A percentile compares a stretch with the other conserved stretches of the same genome.
These are phyloP conservation scores for Mollisiaceae sp. DNA, from an alignment of 2,329 filamentous ascomycete species.

Conservation along the genomic window DNA sequence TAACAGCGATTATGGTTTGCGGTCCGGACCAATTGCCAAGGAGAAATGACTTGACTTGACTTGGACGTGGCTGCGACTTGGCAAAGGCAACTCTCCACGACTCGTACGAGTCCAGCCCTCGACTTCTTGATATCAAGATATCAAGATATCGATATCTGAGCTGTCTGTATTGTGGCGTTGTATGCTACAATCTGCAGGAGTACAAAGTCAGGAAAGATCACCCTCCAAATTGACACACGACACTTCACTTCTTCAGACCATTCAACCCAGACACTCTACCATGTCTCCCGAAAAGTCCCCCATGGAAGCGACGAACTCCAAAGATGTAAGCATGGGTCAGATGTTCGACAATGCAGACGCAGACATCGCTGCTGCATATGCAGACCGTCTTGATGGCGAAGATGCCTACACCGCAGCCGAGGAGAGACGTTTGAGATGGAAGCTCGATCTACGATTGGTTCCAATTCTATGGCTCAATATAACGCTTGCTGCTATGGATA, in stretches of 20 bases:
- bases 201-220: constrained; percentile 16
- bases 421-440: constrained; percentile 44
- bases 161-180: neutral
- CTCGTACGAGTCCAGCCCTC: constrained; percentile 6
- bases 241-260: neutral
- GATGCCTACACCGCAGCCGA: constrained; percentile 40
- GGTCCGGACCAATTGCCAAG: neutral
- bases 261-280: neutral
- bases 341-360: constrained; percentile 24
- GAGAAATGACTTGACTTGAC: neutral
- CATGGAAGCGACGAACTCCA: neutral
- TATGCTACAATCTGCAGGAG: neutral
- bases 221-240: constrained; percentile 5
- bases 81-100: constrained; percentile 5
- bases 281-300: constrained; percentile 13
- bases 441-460: constrained; percentile 48
- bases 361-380: constrained; percentile 42
- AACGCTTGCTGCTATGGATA: constrained; percentile 33
- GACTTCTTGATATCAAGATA: neutral
- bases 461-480: constrained; percentile 47
- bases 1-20: neutral
- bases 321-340: constrained; percentile 15
- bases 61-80: neutral
- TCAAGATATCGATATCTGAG: neutral
- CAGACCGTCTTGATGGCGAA: constrained; percentile 37